Conservation (phyloP, 805 yeast species). For the Lachancea sp. region DNA sequence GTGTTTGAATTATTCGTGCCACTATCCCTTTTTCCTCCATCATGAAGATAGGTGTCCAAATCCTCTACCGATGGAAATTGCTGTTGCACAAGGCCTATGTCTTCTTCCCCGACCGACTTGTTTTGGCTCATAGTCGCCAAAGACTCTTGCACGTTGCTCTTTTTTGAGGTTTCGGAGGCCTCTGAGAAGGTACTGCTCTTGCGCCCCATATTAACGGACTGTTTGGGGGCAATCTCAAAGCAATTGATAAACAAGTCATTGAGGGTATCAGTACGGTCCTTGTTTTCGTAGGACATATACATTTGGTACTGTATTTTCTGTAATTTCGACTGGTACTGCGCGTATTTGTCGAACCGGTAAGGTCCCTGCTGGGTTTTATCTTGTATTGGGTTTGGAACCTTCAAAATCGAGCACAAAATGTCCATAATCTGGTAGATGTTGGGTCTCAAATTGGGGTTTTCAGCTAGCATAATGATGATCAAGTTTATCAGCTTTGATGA, state of each 20-base stretch:
- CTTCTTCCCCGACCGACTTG: constrained; percentile 1
- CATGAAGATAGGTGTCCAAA: constrained; percentile 2
- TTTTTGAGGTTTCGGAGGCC: neutral
- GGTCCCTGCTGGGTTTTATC: constrained; percentile 43
- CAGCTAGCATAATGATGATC: constrained; percentile 73
- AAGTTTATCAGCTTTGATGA: constrained; percentile 68
- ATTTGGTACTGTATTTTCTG: constrained; percentile 26
- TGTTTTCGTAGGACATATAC: constrained; percentile 21
- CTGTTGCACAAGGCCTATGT: constrained; percentile 6
- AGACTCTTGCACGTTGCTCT: neutral
- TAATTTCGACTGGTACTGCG: constrained; percentile 39
- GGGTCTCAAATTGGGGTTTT: constrained; percentile 77
- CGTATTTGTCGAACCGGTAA: constrained; percentile 51
- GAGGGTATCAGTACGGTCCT: constrained; percentile 14
- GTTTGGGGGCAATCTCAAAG: constrained; percentile 28
- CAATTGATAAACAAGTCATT: constrained; percentile 24
- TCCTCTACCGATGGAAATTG: constrained; percentile 8
- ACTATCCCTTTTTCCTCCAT: neutral
- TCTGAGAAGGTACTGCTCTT: neutral
- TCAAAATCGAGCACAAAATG: constrained; percentile 56
- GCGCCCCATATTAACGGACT: constrained; percentile 21
- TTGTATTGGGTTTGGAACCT: constrained; percentile 45
- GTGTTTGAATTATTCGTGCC: neutral
- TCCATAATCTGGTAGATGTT: constrained; percentile 73
- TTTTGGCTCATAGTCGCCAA: neutral